Conservation (phyloP, 2,329 filamentous ascomycete species). For the Sclerotinia nivalis region DNA sequence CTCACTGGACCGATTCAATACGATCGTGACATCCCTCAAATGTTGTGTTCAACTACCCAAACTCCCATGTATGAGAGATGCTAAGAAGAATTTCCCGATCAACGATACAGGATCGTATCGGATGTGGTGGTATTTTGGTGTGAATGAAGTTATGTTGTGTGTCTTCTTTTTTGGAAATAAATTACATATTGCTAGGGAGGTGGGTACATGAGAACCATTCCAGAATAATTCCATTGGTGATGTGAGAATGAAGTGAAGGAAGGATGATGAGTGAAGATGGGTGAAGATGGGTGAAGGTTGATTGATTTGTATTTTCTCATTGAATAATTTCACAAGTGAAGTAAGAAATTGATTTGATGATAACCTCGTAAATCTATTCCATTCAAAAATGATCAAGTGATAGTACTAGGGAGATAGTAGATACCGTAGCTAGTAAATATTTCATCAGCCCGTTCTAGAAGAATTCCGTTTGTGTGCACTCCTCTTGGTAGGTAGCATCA, state of each 20-base stretch:
- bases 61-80: constrained; percentile 2
- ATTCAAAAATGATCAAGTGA: neutral
- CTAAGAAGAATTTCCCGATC: constrained; percentile 10
- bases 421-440: too few species aligned
- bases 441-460: neutral
- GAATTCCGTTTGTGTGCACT: neutral
- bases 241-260: neutral
- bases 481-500: neutral
- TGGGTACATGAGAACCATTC: neutral
- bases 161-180: neutral
- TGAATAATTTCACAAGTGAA: neutral
- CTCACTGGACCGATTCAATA: constrained; percentile 11
- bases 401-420: too few species aligned
- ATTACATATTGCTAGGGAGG: neutral
- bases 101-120: constrained; percentile 2
- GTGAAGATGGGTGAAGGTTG: neutral
- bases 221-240: neutral
- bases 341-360: neutral
- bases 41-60: neutral
- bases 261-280: neutral
- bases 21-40: neutral
- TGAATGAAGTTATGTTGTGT: neutral
- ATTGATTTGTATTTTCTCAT: too few species aligned
- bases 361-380: neutral
- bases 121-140: neutral